A percentile compares a stretch with the other conserved stretches of the same genome.
Evolutionary conservation across 495 filamentous ascomycete species (phyloP).

Genomic region (Patellaria atrata): DNA sequence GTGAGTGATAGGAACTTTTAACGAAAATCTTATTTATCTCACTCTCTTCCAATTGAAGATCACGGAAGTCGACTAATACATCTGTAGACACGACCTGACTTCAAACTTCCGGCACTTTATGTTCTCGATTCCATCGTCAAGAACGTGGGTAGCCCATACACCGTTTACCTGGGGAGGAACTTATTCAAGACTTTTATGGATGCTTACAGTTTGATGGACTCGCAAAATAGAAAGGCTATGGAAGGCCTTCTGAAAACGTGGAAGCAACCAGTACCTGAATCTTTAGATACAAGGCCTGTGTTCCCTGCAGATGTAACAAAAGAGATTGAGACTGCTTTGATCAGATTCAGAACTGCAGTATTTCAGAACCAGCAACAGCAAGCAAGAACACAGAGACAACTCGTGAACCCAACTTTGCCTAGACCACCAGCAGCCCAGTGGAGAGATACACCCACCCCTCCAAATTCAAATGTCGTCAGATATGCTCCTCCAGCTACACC

Average conservation of each 20-base stretch:
- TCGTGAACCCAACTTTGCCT: conserved; percentile 40
- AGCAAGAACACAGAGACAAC: conserved; percentile 46
- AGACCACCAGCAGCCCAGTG: conserved; percentile 36
- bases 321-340: conserved; percentile 84
- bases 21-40: neutral
- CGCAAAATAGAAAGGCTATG: conserved; percentile 66
- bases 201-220: conserved; percentile 78
- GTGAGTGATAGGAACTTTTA: conserved; percentile 43
- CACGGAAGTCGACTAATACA: no score
- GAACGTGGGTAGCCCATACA: conserved; percentile 96
- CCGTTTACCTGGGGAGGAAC: conserved; percentile 79
- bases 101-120: conserved; percentile 90
- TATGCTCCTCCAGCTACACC: conserved; percentile 30
- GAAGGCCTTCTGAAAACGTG: conserved; percentile 97
- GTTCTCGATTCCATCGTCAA: conserved; percentile 97
- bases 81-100: conserved; percentile 61
- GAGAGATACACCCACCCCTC: conserved; percentile 57
- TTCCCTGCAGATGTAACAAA: conserved; percentile 73
- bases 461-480: conserved; percentile 32
- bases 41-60: conserved; percentile 8
- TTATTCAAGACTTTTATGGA: conserved; percentile 93
- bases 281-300: conserved; percentile 72
- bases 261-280: conserved; percentile 92
- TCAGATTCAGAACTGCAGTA: conserved; percentile 68
- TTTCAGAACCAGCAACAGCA: conserved; percentile 56